Conservation (phyloP, 129 eudicot species). For the Tanacetum coccineum region DNA sequence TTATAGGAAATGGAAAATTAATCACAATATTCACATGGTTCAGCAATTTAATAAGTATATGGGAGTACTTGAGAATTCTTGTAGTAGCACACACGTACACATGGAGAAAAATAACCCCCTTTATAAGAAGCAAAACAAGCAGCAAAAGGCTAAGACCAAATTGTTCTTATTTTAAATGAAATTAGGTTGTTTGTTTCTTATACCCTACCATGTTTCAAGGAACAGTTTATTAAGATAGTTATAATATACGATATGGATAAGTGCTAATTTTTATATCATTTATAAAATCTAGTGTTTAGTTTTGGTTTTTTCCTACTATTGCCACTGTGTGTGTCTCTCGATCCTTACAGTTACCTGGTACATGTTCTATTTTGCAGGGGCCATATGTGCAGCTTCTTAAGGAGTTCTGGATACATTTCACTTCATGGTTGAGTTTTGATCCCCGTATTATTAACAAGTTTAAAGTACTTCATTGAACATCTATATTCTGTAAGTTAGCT, state of each 20-base stretch:
- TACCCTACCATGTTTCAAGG: neutral
- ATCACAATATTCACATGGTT: neutral
- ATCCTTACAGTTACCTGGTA: neutral
- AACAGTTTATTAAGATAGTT: neutral
- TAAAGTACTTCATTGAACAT: slow-evolving; percentile 8
- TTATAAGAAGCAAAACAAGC: too few species aligned
- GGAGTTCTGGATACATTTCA: slow-evolving; percentile 9
- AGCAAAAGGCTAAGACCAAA: too few species aligned
- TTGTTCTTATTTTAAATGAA: neutral
- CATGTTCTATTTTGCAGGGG: slow-evolving; percentile 43
- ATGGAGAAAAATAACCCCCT: too few species aligned
- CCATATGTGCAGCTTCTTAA: slow-evolving; percentile 66
- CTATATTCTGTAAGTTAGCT: slow-evolving; percentile 14
- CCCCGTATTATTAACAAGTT: neutral
- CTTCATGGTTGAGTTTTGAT: slow-evolving; percentile 7
- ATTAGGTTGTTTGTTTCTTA: neutral
- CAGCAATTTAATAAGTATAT: neutral
- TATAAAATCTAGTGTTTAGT: neutral
- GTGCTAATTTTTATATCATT: neutral
- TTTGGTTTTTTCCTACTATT: neutral
- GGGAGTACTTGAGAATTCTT: too few species aligned
- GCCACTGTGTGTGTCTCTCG: neutral
- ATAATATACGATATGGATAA: neutral
- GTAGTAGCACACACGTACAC: too few species aligned
- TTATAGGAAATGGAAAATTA: neutral